Conservation (phyloP, 208 protist species). For the Trichomonas gallinae region DNA sequence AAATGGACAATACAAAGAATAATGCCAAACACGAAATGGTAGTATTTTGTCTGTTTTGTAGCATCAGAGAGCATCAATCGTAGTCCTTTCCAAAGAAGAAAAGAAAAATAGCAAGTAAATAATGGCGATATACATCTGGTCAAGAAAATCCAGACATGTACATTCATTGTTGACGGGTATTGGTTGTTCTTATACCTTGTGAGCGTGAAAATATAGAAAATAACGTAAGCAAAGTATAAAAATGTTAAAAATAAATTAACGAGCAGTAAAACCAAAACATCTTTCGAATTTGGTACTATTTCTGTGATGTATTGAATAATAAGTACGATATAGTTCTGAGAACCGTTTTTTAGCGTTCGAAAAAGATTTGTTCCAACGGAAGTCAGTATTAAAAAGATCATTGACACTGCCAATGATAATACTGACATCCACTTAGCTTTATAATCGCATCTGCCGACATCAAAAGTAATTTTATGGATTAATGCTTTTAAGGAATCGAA, state of each 20-base stretch:
- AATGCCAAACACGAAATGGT: neutral
- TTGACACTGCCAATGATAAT: neutral
- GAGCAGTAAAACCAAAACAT: neutral
- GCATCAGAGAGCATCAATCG: neutral
- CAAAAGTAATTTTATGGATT: neutral
- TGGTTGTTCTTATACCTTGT: neutral
- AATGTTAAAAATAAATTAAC: neutral
- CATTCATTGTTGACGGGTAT: neutral
- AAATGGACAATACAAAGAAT: neutral
- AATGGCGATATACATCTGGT: neutral
- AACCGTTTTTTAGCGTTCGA: neutral
- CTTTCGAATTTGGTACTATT: neutral
- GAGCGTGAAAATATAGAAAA: neutral
- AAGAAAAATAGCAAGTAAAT: neutral
- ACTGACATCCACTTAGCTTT: neutral
- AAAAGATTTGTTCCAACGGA: neutral
- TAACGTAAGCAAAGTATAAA: neutral
- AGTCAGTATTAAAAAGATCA: neutral
- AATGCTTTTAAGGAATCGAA: neutral
- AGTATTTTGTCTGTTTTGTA: neutral
- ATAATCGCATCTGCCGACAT: neutral
- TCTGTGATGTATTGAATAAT: neutral
- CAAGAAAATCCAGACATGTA: neutral
- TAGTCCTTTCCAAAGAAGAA: neutral
- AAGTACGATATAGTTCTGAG: neutral